A percentile compares a stretch with the other conserved stretches of the same genome.
phyloP scores from a whole-genome alignment of 768 basidiomycete genomes.

The Mycena albidolilacea region DNA sequence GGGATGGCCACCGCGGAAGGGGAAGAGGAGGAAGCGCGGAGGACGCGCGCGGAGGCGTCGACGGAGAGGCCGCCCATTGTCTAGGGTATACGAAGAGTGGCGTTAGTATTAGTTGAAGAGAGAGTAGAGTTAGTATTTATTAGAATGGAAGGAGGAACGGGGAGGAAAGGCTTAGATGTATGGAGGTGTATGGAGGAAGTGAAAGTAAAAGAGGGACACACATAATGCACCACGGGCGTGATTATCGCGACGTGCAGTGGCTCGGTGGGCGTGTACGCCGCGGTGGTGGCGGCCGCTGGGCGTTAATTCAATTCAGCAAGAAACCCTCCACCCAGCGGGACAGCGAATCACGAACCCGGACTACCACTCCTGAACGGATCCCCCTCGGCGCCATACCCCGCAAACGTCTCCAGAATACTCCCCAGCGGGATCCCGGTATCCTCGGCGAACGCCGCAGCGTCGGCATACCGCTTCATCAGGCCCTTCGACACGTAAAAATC shows the following conservation, averaged over 20 bases:
- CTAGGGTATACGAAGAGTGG: slow-evolving; percentile 16
- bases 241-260: slow-evolving; percentile 43
- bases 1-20: slow-evolving; percentile 25
- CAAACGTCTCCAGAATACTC: slow-evolving; percentile 37
- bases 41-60: slow-evolving; percentile 42
- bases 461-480: slow-evolving; percentile 44
- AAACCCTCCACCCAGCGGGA: background rate
- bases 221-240: slow-evolving; percentile 49
- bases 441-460: slow-evolving; percentile 39
- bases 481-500: slow-evolving; percentile 47
- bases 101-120: background rate
- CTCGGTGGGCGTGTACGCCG: slow-evolving; percentile 33
- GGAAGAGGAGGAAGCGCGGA: slow-evolving; percentile 1
- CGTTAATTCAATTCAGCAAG: background rate
- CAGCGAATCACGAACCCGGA: no score
- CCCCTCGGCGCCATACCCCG: slow-evolving; percentile 28
- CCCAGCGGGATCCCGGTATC: slow-evolving; percentile 36
- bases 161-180: background rate
- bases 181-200: background rate
- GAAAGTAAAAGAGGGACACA: slow-evolving; percentile 26
- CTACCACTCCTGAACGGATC: slow-evolving; percentile 41
- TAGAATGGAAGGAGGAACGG: background rate
- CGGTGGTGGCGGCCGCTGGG: slow-evolving; percentile 19
- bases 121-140: background rate
- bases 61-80: slow-evolving; percentile 47